A percentile compares a stretch with the other conserved stretches of the same genome.
Evolutionary conservation across 2,329 filamentous ascomycete species (phyloP).

Genomic region (Fusarium veterinarium): DNA sequence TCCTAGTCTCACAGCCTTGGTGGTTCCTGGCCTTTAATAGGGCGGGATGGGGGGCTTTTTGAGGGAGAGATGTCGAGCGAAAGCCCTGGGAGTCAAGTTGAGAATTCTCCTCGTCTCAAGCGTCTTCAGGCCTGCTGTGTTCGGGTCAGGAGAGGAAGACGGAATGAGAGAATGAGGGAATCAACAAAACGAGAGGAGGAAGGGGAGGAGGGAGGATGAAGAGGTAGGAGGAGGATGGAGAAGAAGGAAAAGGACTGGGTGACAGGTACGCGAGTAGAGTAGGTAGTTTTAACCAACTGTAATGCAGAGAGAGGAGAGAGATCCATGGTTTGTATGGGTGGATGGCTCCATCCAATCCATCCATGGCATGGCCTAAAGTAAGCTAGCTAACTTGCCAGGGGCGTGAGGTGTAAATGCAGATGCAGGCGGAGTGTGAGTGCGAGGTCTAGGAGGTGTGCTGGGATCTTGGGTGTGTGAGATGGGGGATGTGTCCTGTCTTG

Average conservation of each 20-base stretch:
- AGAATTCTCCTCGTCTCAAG: constrained; percentile 52
- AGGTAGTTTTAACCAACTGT: constrained; percentile 53
- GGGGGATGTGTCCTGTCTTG: neutral
- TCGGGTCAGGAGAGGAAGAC: constrained; percentile 61
- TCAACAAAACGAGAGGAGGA: constrained; percentile 58
- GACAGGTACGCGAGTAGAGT: constrained; percentile 55
- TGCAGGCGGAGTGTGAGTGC: neutral
- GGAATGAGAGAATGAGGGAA: constrained; percentile 62
- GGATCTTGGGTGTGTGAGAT: constrained; percentile 23
- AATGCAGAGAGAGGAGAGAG: constrained; percentile 28
- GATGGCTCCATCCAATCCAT: constrained; percentile 21
- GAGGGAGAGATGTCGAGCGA: constrained; percentile 23
- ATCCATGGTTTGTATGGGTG: constrained; percentile 25
- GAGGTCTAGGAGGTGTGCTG: constrained; percentile 7
- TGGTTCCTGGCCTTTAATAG: constrained; percentile 46
- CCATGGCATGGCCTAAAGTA: constrained; percentile 4
- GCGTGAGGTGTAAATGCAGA: neutral
- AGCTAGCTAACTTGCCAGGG: neutral
- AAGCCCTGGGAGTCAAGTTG: constrained; percentile 25
- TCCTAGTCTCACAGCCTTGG: constrained; percentile 44
- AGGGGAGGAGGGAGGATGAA: constrained; percentile 56
- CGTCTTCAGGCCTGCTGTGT: constrained; percentile 50
- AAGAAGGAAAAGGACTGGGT: constrained; percentile 67
- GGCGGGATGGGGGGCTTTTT: constrained; percentile 26
- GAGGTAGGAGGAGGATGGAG: constrained; percentile 65